Evolutionary conservation across 306 rosid species (phyloP), one percentile per base, ranked within the genome.

Genomic region (Canavalia ensiformis): DNA sequence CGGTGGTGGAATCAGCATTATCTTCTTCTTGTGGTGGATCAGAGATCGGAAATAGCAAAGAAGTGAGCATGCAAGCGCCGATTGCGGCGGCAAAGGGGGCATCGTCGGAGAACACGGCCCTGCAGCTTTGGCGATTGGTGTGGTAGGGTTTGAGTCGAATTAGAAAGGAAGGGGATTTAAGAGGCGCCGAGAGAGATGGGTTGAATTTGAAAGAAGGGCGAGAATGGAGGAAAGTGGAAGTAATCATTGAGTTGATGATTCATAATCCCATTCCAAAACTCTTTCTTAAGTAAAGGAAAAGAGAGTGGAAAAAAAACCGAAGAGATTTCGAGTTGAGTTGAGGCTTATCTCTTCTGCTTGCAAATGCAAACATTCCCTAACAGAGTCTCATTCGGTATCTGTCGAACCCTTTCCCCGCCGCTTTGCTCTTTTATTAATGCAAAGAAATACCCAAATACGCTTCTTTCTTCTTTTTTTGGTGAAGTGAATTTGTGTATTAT

Each of bases 71-170:
- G 74, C 91, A 93, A 34, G 97, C 94, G 6, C 97, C 98, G 83
- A 95, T 91, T 9, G 98, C 98, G 1, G 89, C 85, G 34, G 91
- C 93, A 31, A 92, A 87, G 2, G 99, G 99, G 8, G 93, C 97
- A 45, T 95, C 98, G 8, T 85, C 85, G 8, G 89, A 58, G 42
- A 95, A 77, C 4, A 88, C 83, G 0, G 97, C 97, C 51, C 82
- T 71, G 75, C 93, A 90, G 0, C 41, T 42, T 49, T 42, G 63
- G 49, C 52, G 12, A n/a, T 42, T 74, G 3, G 37, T 12, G n/a
- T 63, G 51, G 68, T 44, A 70, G 82, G 69, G 86, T 37, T 69
- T 86, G 41, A 52, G 79, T 65, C 51, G 7, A 35, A 83, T 52
- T 31, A 11, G 1, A 11, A 50, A 47, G 25, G 29, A 31, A 18